Evolutionary conservation across 2,329 filamentous ascomycete species (phyloP), one percentile per base, ranked within the genome.

Genomic region (Aureobasidium mangrovei): DNA sequence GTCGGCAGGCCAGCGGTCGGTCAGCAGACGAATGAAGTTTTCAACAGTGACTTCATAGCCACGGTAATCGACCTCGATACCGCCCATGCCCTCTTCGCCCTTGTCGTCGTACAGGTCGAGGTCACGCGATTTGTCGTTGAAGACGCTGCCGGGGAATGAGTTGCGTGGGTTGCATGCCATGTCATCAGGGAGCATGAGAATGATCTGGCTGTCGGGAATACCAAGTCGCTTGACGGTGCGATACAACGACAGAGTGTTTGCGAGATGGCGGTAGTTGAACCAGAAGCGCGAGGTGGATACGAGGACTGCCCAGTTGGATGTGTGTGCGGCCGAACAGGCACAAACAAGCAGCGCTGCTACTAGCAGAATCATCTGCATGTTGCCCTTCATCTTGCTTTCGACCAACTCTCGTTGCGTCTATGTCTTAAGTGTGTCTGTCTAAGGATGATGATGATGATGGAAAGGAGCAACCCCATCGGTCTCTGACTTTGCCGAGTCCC

Each of bases 91-190:
- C 40, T 57, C 47, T 24, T 55, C 55, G 26, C 53, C 55, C 69
- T 96, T 96, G 75, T 97, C 91, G 58, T 94, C 93, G 69, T 98
- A 98, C 4, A 98, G 78, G 67, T 98, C 93, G 46, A 98, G 85
- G 7, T 89, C 90, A 60, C 93, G 87, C 70, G 96, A 91, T 36
- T 93, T 91, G 68, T 98, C 97, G 73, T 93, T 96, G 79, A 97
- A 98, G 31, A 98, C 93, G 52, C 91, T 96, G 51, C 93, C 93
- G 0, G 93, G 91, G 70, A 98, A 98, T 47, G 91, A 90, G 69
- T 98, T 98, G 65, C 93, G 89, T 32, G 93, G 93, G 72, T 98
- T 98, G 78, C 93, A 98, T 38, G 93, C 93, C 89, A 98, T 97
- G 74, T 98, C 93, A 70, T 98, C 93, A 26, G 93, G 93, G n/a